Evolutionary conservation across 208 protist genomes (phyloP).

Genomic region (Trypanosoma cruzi): DNA sequence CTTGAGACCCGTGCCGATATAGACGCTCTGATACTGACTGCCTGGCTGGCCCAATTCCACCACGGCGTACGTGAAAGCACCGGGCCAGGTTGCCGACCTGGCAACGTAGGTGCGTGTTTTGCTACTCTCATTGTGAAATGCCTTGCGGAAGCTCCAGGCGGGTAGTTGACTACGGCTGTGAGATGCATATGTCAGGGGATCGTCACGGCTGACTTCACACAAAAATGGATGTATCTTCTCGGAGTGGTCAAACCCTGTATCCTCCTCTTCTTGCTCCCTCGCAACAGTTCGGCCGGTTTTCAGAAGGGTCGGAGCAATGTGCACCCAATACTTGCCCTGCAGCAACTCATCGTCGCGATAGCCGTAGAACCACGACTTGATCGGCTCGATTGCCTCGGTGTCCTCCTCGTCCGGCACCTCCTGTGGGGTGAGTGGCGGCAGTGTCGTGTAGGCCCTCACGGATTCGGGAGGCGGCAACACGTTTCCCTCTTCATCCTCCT

Average conservation of each 20-base stretch:
- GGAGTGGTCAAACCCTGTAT: constrained; percentile 25
- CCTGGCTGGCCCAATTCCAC: constrained; percentile 66
- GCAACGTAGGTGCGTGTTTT: constrained; percentile 70
- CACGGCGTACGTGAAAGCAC: constrained; percentile 82
- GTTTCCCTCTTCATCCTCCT: constrained; percentile 84
- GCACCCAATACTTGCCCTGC: constrained; percentile 89
- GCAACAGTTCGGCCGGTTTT: constrained; percentile 51
- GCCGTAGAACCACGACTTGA: constrained; percentile 79
- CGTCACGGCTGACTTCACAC: constrained; percentile 75
- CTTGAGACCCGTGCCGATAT: constrained; percentile 90
- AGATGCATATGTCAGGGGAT: constrained; percentile 59
- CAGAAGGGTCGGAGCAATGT: constrained; percentile 84
- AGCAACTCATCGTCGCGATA: constrained; percentile 90
- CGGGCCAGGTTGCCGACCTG: constrained; percentile 85
- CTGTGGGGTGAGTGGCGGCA: constrained; percentile 84
- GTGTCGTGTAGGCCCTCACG: constrained; percentile 74
- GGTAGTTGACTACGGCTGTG: constrained; percentile 78
- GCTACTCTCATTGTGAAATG: constrained; percentile 77
- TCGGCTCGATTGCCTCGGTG: constrained; percentile 59
- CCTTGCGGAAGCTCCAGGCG: constrained; percentile 89
- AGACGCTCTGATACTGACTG: constrained; percentile 71
- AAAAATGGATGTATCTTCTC: constrained; percentile 91
- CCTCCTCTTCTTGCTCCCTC: constrained; percentile 24
- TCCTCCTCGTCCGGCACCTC: constrained; percentile 88
- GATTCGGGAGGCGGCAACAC: constrained; percentile 46